Evolutionary conservation across 73 alveolate genomes (phyloP).

Genomic region (Stentor roeselii): DNA sequence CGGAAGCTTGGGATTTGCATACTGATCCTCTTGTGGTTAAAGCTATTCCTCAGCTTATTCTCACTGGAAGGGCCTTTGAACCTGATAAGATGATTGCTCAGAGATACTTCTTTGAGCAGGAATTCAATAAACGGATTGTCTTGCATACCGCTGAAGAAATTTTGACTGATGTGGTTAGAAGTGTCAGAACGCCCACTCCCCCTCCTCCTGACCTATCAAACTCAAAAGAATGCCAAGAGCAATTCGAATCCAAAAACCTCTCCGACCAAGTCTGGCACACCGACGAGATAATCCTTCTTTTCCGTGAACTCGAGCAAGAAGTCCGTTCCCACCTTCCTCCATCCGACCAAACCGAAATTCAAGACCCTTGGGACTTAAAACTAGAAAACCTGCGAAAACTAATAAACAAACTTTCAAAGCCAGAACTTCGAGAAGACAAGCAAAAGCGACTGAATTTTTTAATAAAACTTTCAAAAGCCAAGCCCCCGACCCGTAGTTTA

Average conservation of each 20-base stretch:
- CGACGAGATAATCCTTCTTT: constrained; percentile 18
- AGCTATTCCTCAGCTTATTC: constrained; percentile 45
- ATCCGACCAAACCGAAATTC: background rate
- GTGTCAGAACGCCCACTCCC: constrained; percentile 55
- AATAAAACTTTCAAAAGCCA: constrained; percentile 35
- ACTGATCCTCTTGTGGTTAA: constrained; percentile 56
- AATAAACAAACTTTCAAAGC: constrained; percentile 35
- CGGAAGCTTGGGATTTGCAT: constrained; percentile 68
- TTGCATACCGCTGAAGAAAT: constrained; percentile 36
- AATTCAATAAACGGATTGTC: background rate
- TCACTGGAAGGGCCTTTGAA: constrained; percentile 56
- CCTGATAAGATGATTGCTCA: constrained; percentile 38
- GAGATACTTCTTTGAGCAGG: constrained; percentile 29
- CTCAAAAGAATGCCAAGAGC: constrained; percentile 40
- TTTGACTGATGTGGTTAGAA: constrained; percentile 37
- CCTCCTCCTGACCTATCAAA: constrained; percentile 60
- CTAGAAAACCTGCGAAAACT: constrained; percentile 48
- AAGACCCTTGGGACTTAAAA: constrained; percentile 59
- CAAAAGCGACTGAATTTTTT: constrained; percentile 39
- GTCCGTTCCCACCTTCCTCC: background rate
- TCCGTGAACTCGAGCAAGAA: constrained; percentile 32
- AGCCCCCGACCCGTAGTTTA: constrained; percentile 43
- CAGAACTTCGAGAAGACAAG: constrained; percentile 29
- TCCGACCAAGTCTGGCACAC: constrained; percentile 53
- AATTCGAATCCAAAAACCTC: constrained; percentile 48